phyloP scores from a whole-genome alignment of 176 grass and related monocot genomes.

The Carex myosuroides region DNA sequence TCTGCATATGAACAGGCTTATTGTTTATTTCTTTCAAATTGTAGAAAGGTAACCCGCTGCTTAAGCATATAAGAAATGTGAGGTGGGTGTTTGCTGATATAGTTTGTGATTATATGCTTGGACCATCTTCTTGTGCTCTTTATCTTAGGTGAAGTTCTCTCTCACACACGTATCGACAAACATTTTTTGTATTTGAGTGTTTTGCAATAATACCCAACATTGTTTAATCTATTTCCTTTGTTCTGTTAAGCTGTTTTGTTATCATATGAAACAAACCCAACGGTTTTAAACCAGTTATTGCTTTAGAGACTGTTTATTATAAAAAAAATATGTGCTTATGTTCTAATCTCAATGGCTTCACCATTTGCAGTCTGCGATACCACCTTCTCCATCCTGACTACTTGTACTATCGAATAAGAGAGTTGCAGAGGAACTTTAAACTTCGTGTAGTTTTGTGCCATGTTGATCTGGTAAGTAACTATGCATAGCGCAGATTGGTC shows the following conservation, averaged over 20 bases:
- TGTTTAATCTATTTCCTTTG: background rate
- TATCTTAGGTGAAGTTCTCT: slow-evolving; percentile 63
- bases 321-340: slow-evolving; percentile 1
- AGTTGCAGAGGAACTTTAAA: slow-evolving; percentile 85
- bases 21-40: background rate
- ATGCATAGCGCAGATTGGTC: too few relatives aligned
- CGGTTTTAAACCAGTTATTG: background rate
- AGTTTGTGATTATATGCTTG: slow-evolving; percentile 71
- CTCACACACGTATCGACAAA: background rate
- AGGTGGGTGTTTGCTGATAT: slow-evolving; percentile 74
- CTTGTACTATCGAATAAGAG: slow-evolving; percentile 93
- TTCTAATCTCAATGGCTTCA: background rate
- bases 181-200: background rate
- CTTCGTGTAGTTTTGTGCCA: slow-evolving; percentile 83
- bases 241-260: background rate
- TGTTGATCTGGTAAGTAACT: slow-evolving; percentile 76
- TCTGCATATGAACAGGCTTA: background rate
- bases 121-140: slow-evolving; percentile 81
- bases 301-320: background rate
- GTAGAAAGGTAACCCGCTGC: slow-evolving; percentile 88
- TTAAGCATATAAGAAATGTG: slow-evolving; percentile 94
- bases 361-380: slow-evolving; percentile 66
- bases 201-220: background rate
- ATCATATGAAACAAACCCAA: background rate
- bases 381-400: slow-evolving; percentile 97